Evolutionary conservation across 345 rosid genomes (phyloP).

Genomic region (Aquilaria sinensis): DNA sequence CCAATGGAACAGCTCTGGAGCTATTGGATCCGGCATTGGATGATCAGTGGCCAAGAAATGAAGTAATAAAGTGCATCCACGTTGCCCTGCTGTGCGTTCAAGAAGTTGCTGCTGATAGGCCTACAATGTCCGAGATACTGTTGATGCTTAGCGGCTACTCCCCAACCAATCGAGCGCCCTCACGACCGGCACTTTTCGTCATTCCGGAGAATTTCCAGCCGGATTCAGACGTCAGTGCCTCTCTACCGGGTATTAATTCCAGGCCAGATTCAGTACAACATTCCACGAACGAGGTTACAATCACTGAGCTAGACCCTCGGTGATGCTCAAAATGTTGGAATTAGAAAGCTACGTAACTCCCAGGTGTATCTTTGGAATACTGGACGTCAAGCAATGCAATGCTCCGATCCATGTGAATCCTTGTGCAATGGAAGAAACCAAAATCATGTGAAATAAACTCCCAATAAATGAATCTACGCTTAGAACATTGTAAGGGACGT

Average conservation of each 20-base stretch:
- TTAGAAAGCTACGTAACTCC: too few relatives aligned
- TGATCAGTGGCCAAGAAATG: conserved; percentile 17
- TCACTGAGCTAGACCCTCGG: conserved; percentile 34
- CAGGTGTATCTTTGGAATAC: too few relatives aligned
- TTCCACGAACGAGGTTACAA: conserved; percentile 32
- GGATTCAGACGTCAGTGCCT: conserved; percentile 3
- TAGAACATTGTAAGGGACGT: too few relatives aligned
- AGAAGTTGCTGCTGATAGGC: conserved; percentile 35
- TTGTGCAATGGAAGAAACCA: too few relatives aligned
- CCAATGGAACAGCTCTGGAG: conserved; percentile 27
- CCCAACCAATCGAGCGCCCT: conserved; percentile 26
- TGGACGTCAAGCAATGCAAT: too few relatives aligned
- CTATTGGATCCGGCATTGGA: conserved; percentile 31
- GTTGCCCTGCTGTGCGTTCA: conserved; percentile 48
- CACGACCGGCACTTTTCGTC: conserved; percentile 31
- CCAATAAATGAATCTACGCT: too few relatives aligned
- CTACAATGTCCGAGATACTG: conserved; percentile 34
- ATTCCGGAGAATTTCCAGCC: conserved; percentile 1
- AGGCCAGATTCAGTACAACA: conserved; percentile 9
- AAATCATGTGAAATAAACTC: too few relatives aligned
- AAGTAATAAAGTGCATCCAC: conserved; percentile 41
- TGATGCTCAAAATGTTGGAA: not conserved
- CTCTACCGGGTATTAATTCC: not conserved
- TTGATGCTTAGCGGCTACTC: conserved; percentile 40
- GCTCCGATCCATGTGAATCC: too few relatives aligned